These are phyloP conservation scores for Plasmopara muralis DNA, from an alignment of 352 stramenopile species.

Conservation along the genomic window DNA sequence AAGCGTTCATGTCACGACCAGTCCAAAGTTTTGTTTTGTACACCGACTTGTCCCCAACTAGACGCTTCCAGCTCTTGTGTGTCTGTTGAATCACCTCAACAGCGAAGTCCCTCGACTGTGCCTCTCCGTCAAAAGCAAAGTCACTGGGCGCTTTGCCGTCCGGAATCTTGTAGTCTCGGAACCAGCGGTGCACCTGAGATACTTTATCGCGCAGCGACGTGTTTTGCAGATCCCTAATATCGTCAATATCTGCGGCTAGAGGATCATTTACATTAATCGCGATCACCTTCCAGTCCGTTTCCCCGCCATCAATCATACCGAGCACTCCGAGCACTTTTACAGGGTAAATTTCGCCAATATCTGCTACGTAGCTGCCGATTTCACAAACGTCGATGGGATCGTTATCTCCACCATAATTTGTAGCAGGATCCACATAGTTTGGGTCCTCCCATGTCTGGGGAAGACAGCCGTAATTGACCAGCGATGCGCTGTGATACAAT, in stretches of 20 bases:
- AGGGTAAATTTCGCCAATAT: constrained; percentile 90
- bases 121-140: constrained; percentile 97
- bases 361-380: constrained; percentile 90
- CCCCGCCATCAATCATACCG: constrained; percentile 98
- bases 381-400: constrained; percentile 99
- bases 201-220: constrained; percentile 70
- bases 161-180: constrained; percentile 99
- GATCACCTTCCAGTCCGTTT: constrained; percentile 99
- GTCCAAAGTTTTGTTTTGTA: constrained; percentile 62
- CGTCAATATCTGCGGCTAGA: constrained; percentile 91
- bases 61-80: constrained; percentile 83
- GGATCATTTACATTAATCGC: constrained; percentile 94
- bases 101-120: constrained; percentile 76
- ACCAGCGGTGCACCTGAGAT: constrained; percentile 88
- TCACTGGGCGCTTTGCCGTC: constrained; percentile 98
- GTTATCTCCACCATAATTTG: constrained; percentile 92
- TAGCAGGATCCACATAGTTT: constrained; percentile 89
- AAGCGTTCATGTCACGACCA: constrained; percentile 16
- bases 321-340: constrained; percentile 97
- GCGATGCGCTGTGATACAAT: constrained; percentile 79
- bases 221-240: constrained; percentile 84
- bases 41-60: constrained; percentile 48
- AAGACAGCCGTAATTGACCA: constrained; percentile 97
- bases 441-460: constrained; percentile 99
- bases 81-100: constrained; percentile 88